Percentiles rank a stretch among this genome's conserved stretches.
phyloP scores from a whole-genome alignment of 371 early-diverging fungal species.

The Apophysomyces ossiformis region DNA sequence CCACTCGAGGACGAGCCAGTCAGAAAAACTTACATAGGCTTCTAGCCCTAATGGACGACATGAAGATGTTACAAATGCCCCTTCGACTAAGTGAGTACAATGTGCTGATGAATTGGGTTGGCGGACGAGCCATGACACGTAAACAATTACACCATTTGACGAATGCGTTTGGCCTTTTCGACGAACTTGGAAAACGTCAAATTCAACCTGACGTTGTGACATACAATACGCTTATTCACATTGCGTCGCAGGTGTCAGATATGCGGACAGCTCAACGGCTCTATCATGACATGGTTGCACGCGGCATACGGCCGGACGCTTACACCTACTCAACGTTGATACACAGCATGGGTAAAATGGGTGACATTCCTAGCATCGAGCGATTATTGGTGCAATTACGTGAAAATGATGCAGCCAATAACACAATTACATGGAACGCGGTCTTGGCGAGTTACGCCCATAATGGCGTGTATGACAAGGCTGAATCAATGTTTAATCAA shows the following conservation, averaged over 20 bases:
- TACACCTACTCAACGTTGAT: slow-evolving; percentile 49
- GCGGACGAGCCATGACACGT: slow-evolving; percentile 38
- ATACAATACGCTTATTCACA: slow-evolving; percentile 47
- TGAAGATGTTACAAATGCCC: slow-evolving; percentile 31
- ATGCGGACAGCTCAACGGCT: slow-evolving; percentile 48
- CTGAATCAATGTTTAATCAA: slow-evolving; percentile 30
- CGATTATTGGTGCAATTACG: slow-evolving; percentile 31
- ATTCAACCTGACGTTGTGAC: slow-evolving; percentile 33
- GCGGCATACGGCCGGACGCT: slow-evolving; percentile 36
- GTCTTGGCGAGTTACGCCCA: slow-evolving; percentile 38
- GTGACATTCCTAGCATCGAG: slow-evolving; percentile 43
- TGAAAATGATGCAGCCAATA: slow-evolving; percentile 17
- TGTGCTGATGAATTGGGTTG: slow-evolving; percentile 46
- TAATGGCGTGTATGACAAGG: slow-evolving; percentile 30
- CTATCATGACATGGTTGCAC: slow-evolving; percentile 52
- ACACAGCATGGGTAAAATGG: slow-evolving; percentile 37
- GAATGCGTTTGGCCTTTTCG: slow-evolving; percentile 43
- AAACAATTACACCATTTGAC: slow-evolving; percentile 38
- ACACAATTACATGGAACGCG: slow-evolving; percentile 44
- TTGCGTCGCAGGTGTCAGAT: slow-evolving; percentile 46
- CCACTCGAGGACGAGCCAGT: slow-evolving; percentile 31
- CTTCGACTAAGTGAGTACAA: slow-evolving; percentile 45
- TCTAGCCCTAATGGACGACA: slow-evolving; percentile 44
- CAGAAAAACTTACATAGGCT: slow-evolving; percentile 46
- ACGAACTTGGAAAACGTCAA: slow-evolving; percentile 33